Conservation (phyloP, 2,329 filamentous ascomycete species). For the Fusarium sp. region DNA sequence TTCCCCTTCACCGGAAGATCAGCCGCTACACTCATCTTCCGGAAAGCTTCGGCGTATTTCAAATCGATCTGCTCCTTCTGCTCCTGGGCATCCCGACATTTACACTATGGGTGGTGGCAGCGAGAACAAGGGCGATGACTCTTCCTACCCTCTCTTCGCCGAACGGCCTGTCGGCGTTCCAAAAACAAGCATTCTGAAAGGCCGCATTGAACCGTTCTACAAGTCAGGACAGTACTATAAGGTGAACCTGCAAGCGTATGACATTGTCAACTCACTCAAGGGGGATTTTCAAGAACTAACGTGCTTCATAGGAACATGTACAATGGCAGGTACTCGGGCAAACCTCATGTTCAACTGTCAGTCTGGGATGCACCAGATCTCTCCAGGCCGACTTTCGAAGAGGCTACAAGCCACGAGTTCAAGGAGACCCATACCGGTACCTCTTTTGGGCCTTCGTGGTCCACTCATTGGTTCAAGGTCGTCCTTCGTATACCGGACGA, state of each 20-base stretch:
- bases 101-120: constrained; percentile 64
- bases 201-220: constrained; percentile 85
- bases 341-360: constrained; percentile 83
- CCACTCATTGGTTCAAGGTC: constrained; percentile 97
- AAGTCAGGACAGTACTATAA: constrained; percentile 80
- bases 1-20: constrained; percentile 36
- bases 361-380: constrained; percentile 87
- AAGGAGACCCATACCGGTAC: constrained; percentile 78
- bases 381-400: constrained; percentile 84
- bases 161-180: constrained; percentile 75
- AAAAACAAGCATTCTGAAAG: constrained; percentile 86
- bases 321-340: constrained; percentile 66
- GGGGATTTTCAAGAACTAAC: constrained; percentile 15
- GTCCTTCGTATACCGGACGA: constrained; percentile 80
- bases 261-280: not conserved
- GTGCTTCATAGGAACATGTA: constrained; percentile 51
- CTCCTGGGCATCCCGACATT: constrained; percentile 48
- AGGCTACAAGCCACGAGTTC: constrained; percentile 82
- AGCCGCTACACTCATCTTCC: constrained; percentile 28
- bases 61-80: constrained; percentile 54
- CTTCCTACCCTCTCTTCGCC: constrained; percentile 65
- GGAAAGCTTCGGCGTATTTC: constrained; percentile 49
- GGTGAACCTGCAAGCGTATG: constrained; percentile 78
- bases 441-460: constrained; percentile 93
- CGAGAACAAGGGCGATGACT: constrained; percentile 56